A percentile compares a stretch with the other conserved stretches of the same genome.
phyloP scores from a whole-genome alignment of 805 yeast genomes.

The Monosporozyma servazzii region DNA sequence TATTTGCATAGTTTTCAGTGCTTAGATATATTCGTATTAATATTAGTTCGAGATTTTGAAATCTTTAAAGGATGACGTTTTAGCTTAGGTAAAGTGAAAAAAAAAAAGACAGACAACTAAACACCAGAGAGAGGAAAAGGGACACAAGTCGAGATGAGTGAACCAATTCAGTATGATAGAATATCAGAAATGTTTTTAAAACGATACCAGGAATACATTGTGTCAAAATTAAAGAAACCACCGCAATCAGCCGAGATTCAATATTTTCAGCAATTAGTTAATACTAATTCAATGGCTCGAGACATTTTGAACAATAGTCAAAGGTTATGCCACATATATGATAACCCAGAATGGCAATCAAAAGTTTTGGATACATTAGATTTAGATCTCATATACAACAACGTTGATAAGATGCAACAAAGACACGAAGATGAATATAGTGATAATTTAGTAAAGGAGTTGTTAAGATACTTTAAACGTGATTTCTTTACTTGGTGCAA shows the following conservation, averaged over 20 bases:
- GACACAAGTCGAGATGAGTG: neutral
- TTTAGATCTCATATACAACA: constrained; percentile 45
- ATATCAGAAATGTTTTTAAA: constrained; percentile 18
- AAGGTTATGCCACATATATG: constrained; percentile 31
- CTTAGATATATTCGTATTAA: neutral
- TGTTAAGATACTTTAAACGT: constrained; percentile 62
- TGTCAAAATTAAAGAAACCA: constrained; percentile 14
- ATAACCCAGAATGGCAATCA: constrained; percentile 38
- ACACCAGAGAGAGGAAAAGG: neutral
- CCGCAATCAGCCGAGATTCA: constrained; percentile 4
- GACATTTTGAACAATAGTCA: constrained; percentile 15
- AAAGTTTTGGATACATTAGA: constrained; percentile 56
- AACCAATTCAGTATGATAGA: constrained; percentile 1
- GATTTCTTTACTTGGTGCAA: constrained; percentile 82
- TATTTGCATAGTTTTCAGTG: neutral
- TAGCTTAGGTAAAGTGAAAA: neutral
- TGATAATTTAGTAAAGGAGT: constrained; percentile 49
- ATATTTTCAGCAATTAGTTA: constrained; percentile 13
- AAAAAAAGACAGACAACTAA: neutral
- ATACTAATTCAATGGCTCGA: constrained; percentile 18
- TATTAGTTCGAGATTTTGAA: neutral
- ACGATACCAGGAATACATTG: constrained; percentile 14
- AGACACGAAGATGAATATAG: constrained; percentile 30
- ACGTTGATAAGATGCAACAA: constrained; percentile 44
- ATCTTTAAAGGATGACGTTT: neutral